Percentiles rank a stretch among this genome's conserved stretches.
Conservation (phyloP, 345 rosid genomes). For the Noccaea caerulescens region DNA sequence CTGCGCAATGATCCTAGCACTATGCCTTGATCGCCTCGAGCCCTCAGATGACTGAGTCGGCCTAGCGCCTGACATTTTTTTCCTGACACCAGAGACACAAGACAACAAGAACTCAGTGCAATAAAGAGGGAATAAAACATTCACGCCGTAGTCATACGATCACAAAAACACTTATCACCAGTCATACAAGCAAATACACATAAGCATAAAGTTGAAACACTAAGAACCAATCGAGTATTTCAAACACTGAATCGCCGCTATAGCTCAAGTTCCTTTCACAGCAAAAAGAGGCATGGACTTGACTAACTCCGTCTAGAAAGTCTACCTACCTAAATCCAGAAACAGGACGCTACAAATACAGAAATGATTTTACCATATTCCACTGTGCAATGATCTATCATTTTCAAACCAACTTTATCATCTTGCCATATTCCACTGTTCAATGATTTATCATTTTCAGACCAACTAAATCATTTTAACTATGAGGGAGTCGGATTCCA, state of each 20-base stretch:
- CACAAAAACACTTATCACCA: slow-evolving; percentile 5
- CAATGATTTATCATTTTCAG: slow-evolving; percentile 25
- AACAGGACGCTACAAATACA: slow-evolving; percentile 10
- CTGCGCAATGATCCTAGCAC: slow-evolving; percentile 87
- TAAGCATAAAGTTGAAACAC: slow-evolving; percentile 5
- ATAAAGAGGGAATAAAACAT: not conserved
- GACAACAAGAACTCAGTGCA: slow-evolving; percentile 25
- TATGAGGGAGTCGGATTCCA: slow-evolving; percentile 25
- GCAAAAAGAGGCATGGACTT: not conserved
- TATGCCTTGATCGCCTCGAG: slow-evolving; percentile 75
- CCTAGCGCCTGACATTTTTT: slow-evolving; percentile 81
- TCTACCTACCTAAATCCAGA: slow-evolving; percentile 15
- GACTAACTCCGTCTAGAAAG: slow-evolving; percentile 4
- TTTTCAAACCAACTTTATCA: slow-evolving; percentile 11
- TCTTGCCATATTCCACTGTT: slow-evolving; percentile 2
- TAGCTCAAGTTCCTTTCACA: slow-evolving; percentile 7
- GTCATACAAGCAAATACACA: not conserved
- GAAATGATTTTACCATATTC: slow-evolving; percentile 12
- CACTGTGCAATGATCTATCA: slow-evolving; percentile 21
- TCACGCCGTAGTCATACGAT: not conserved
- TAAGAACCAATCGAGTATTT: not conserved
- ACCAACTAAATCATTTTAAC: slow-evolving; percentile 23
- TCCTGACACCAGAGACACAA: slow-evolving; percentile 32
- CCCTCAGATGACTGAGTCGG: slow-evolving; percentile 73
- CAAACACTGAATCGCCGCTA: not conserved